Evolutionary conservation across 352 stramenopile species (phyloP), one percentile per base, ranked within the genome.

Genomic region (Globisporangium solare): DNA sequence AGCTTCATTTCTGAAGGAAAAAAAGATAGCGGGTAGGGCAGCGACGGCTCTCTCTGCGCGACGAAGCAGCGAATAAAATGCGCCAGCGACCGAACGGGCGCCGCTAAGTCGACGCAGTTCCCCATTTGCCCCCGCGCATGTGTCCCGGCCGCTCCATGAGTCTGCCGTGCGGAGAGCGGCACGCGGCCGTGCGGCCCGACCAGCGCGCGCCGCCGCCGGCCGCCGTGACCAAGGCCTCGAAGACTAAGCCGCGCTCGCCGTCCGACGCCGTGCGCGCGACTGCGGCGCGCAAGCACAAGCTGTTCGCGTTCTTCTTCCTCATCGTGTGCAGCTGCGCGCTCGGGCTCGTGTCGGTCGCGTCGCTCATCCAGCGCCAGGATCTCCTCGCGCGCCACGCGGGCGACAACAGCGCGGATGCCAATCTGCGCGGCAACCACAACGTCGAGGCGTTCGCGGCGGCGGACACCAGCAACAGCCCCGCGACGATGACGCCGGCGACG

Each of bases 251-350:
- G 42, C 6, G 47, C 1, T 37, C 14, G 40, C 12, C 49, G 37
- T 14, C 18, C 47, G 22, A 0, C 50, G 27, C 35, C 14, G 17
- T 20, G 27, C 8, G 12, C 8, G 32, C 17, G 39, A n/a, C n/a
- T n/a, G 13, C 24, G 12, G 56, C 24, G 14, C 56, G 56, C 48
- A 46, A 57, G 50, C 58, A 58, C 45, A 50, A 32, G n/a, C 35
- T 74, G 20, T 63, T 66, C 17, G 47, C 31, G 18, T 54, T 74
- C 56, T 74, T 74, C 43, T 56, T 71, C 40, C 61, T 77, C 52
- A 81, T 87, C 32, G 68, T 87, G 42, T 63, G 76, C 60, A 83
- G 51, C 39, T 87, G 74, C 57, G 68, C 73, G 1, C 58, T 84
- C 6, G 74, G 76, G 1, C 66, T 87, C 49, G 66, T 87, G 21